phyloP scores from a whole-genome alignment of 2,329 filamentous ascomycete genomes.

The Coniella vitis region DNA sequence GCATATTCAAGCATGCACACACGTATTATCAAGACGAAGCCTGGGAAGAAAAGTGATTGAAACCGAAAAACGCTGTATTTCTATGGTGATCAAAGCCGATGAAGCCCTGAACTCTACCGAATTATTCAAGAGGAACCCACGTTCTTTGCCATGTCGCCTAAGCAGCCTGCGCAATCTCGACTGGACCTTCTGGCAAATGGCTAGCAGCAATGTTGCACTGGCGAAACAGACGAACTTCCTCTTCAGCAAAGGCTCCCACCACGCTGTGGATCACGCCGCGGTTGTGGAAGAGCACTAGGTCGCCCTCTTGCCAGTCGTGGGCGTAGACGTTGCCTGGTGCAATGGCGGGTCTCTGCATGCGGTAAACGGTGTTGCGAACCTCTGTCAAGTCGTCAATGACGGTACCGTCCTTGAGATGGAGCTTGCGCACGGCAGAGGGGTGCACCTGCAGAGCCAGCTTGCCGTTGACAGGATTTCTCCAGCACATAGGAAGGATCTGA shows the following conservation, averaged over 20 bases:
- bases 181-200: slow-evolving; percentile 46
- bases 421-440: slow-evolving; percentile 61
- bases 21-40: no score
- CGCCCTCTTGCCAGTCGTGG: slow-evolving; percentile 72
- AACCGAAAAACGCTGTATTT: not conserved
- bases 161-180: slow-evolving; percentile 15
- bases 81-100: not conserved
- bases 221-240: slow-evolving; percentile 68
- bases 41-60: not conserved
- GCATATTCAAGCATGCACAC: no score
- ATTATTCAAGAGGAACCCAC: not conserved
- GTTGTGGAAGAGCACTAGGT: slow-evolving; percentile 74
- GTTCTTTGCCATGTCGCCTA: not conserved
- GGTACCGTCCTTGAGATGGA: slow-evolving; percentile 59
- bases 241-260: slow-evolving; percentile 64
- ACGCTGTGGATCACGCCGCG: slow-evolving; percentile 69
- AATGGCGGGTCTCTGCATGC: slow-evolving; percentile 66
- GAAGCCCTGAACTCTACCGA: not conserved
- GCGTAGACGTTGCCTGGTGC: slow-evolving; percentile 61
- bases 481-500: slow-evolving; percentile 68
- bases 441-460: slow-evolving; percentile 66
- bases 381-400: slow-evolving; percentile 61
- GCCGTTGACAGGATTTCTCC: slow-evolving; percentile 68
- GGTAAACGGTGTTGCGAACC: slow-evolving; percentile 62
- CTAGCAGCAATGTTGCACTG: slow-evolving; percentile 75